A percentile compares a stretch with the other conserved stretches of the same genome.
Evolutionary conservation across 106 monocot species (phyloP).

Genomic region (Allium fistulosum): DNA sequence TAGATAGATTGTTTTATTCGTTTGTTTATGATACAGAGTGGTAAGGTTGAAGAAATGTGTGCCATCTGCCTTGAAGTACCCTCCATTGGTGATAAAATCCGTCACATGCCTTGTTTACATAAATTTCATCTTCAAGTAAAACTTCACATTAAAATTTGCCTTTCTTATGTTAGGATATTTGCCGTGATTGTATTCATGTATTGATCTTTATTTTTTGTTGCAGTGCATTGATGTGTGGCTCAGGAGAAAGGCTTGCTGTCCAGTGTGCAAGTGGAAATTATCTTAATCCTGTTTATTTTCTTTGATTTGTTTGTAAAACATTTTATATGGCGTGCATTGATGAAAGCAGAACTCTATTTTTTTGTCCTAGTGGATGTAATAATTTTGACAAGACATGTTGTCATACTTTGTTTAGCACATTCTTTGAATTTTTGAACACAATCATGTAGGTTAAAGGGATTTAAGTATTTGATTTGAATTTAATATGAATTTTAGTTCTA

Average conservation of each 20-base stretch:
- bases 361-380: no score
- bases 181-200: neutral
- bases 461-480: no score
- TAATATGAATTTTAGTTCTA: no score
- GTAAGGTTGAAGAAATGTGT: conserved; percentile 51
- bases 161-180: neutral
- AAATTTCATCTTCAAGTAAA: conserved; percentile 82
- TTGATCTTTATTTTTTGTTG: neutral
- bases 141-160: neutral
- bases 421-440: no score
- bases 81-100: conserved; percentile 56
- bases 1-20: no score
- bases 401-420: no score
- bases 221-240: conserved; percentile 98
- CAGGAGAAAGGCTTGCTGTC: conserved; percentile 65
- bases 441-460: no score
- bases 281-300: neutral
- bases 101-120: conserved; percentile 86
- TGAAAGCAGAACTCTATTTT: no score
- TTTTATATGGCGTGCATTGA: no score
- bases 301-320: no score
- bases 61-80: conserved; percentile 71
- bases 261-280: conserved; percentile 80
- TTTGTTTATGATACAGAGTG: conserved; percentile 11
- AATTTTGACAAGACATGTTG: no score